Conservation (phyloP, 2,329 filamentous ascomycete genomes). For the Phyllosticta paracitricarpa region DNA sequence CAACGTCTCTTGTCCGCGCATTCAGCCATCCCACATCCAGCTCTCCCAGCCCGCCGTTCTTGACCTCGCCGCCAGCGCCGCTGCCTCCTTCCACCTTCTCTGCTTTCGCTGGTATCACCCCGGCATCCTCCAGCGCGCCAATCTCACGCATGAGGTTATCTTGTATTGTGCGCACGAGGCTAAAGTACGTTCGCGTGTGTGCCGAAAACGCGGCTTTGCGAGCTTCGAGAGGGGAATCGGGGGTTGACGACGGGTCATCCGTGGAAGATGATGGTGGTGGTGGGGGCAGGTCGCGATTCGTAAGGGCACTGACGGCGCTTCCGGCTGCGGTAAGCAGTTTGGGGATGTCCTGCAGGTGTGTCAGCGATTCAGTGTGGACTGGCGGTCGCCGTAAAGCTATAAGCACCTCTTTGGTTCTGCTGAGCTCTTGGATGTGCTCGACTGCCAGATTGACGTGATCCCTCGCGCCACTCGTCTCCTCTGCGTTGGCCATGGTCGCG, state of each 20-base stretch:
- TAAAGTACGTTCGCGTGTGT: conserved; percentile 1
- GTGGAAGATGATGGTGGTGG: conserved; percentile 29
- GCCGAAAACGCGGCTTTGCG: conserved; percentile 8
- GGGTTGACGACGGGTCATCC: not conserved
- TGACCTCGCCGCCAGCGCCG: conserved; percentile 18
- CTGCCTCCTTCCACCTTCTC: conserved; percentile 11
- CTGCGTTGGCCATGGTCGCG: not conserved
- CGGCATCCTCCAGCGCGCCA: conserved; percentile 70
- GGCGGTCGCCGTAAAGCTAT: not conserved
- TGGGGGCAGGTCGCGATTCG: conserved; percentile 34
- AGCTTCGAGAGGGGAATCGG: conserved; percentile 22
- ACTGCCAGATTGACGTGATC: not conserved
- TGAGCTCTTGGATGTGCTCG: conserved; percentile 9
- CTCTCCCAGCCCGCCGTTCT: conserved; percentile 39
- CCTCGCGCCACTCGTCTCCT: not conserved
- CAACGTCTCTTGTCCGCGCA: conserved; percentile 71
- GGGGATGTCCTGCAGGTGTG: conserved; percentile 36
- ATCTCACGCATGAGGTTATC: conserved; percentile 38
- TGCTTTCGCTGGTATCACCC: conserved; percentile 51
- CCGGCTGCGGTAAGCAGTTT: conserved; percentile 50
- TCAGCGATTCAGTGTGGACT: not conserved
- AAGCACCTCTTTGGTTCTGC: conserved; percentile 7
- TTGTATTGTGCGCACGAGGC: not conserved
- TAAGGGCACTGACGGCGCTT: conserved; percentile 48
- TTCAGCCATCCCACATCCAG: conserved; percentile 88